Percentiles rank a stretch among this genome's conserved stretches.
Conservation (phyloP, 2,329 filamentous ascomycete genomes). For the Dactylellina parvicollis region DNA sequence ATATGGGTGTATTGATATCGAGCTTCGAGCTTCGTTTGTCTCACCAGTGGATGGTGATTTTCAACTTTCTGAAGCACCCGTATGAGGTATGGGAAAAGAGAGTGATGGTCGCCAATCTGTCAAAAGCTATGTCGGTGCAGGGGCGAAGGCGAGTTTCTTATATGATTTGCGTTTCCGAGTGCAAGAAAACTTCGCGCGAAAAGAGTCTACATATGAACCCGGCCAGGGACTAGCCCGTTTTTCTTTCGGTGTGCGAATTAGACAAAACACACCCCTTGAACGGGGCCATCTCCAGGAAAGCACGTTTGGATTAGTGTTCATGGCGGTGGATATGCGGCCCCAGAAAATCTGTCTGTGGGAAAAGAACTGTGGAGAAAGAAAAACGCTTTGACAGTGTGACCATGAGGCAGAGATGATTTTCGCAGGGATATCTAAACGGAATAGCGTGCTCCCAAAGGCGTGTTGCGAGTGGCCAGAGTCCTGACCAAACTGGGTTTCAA, state of each 20-base stretch:
- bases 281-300: constrained; percentile 46
- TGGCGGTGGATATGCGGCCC: constrained; percentile 50
- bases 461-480: constrained; percentile 49
- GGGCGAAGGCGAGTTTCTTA: constrained; percentile 53
- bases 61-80: constrained; percentile 33
- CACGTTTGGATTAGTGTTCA: constrained; percentile 9
- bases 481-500: constrained; percentile 33
- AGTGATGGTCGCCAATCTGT: constrained; percentile 54
- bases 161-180: constrained; percentile 48
- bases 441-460: constrained; percentile 29
- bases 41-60: constrained; percentile 42
- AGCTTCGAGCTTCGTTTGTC: constrained; percentile 50
- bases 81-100: constrained; percentile 49
- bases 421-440: constrained; percentile 47
- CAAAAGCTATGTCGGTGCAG: constrained; percentile 50
- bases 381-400: constrained; percentile 53
- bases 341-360: constrained; percentile 47
- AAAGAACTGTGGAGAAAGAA: constrained; percentile 51
- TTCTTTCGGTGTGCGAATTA: constrained; percentile 48
- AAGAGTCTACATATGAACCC: constrained; percentile 30
- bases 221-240: constrained; percentile 34
- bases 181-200: constrained; percentile 35
- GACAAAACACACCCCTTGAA: constrained; percentile 51
- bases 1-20: constrained; percentile 46
- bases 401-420: constrained; percentile 54